Evolutionary conservation across 2,329 filamentous ascomycete genomes (phyloP).

Genomic region (Fusarium sambucinum): DNA sequence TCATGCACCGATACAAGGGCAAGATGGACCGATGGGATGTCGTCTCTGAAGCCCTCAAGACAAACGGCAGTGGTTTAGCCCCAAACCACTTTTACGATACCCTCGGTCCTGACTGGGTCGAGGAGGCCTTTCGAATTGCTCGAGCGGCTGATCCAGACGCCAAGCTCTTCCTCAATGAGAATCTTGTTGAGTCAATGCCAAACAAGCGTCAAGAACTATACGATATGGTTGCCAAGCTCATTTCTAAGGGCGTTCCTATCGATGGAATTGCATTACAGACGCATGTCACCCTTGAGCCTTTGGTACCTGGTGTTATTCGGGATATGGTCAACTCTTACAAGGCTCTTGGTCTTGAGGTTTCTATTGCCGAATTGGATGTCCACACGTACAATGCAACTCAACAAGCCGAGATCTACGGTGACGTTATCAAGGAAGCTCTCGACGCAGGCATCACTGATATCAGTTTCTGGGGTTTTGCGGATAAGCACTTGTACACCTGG

Average conservation of each 20-base stretch:
- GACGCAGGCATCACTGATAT: background rate
- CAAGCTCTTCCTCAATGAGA: conserved; percentile 1
- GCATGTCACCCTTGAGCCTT: background rate
- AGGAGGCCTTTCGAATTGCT: background rate
- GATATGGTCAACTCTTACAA: background rate
- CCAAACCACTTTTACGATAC: background rate
- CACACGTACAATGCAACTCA: background rate
- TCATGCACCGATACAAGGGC: conserved; percentile 7
- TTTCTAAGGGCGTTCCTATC: background rate
- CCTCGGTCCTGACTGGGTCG: background rate
- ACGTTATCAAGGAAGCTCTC: background rate
- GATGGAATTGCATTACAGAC: background rate
- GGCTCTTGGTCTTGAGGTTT: background rate
- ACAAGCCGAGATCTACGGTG: background rate
- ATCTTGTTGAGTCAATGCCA: background rate
- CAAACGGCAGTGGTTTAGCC: background rate
- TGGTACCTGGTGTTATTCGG: too few relatives aligned
- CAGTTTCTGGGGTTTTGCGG: background rate
- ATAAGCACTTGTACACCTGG: background rate
- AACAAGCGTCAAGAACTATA: conserved; percentile 1
- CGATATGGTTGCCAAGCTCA: background rate
- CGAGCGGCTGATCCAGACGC: background rate
- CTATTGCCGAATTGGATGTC: conserved; percentile 1
- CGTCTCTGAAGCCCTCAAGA: background rate
- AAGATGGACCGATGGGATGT: conserved; percentile 2